Evolutionary conservation across 2,329 filamentous ascomycete genomes (phyloP).

Genomic region (Talaromyces sp.): DNA sequence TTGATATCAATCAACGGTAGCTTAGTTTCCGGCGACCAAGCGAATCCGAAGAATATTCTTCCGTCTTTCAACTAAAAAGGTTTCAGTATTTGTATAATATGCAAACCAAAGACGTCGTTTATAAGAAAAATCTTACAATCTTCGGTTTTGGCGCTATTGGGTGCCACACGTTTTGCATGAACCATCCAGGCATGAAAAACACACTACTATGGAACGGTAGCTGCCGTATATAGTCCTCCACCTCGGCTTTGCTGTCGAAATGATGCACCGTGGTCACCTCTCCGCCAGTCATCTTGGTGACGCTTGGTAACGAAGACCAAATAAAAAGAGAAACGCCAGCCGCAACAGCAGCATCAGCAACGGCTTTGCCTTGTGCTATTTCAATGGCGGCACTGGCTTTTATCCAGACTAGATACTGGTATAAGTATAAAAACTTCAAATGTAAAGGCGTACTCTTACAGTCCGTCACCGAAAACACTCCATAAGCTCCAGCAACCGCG

Average conservation of each 20-base stretch:
- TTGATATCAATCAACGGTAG: conserved; percentile 30
- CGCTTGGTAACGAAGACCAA: conserved; percentile 20
- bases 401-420: neutral
- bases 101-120: neutral
- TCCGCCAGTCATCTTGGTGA: conserved; percentile 22
- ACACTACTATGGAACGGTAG: conserved; percentile 43
- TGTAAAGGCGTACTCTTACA: conserved; percentile 14
- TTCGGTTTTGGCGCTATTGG: conserved; percentile 16
- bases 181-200: conserved; percentile 50
- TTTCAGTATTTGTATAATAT: neutral
- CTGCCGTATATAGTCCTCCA: conserved; percentile 48
- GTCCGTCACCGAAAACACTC: conserved; percentile 41
- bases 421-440: no score
- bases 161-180: conserved; percentile 47
- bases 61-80: neutral
- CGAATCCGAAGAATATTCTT: conserved; percentile 11
- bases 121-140: conserved; percentile 19
- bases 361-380: conserved; percentile 18
- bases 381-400: conserved; percentile 9
- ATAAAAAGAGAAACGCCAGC: conserved; percentile 23
- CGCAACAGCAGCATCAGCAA: conserved; percentile 24
- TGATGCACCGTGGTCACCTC: conserved; percentile 34
- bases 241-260: conserved; percentile 54
- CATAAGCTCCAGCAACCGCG: conserved; percentile 42
- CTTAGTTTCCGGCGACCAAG: conserved; percentile 14